Evolutionary conservation across 2,329 filamentous ascomycete species (phyloP), one percentile per base, ranked within the genome.

Genomic region (Ceratocystis diversiconidia): DNA sequence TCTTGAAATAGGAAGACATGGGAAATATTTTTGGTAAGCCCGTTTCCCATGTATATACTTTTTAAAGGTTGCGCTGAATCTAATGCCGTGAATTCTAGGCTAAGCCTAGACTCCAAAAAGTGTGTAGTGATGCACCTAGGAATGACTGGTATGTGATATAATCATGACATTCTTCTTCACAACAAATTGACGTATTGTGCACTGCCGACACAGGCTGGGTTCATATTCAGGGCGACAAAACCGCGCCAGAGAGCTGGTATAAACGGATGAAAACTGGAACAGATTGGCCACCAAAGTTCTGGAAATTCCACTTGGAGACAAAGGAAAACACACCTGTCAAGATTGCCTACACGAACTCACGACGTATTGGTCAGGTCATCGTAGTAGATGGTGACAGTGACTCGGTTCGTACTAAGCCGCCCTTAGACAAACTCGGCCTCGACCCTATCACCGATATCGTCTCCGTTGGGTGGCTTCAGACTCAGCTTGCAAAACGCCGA

Each of bases 101-200:
- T 78, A 30, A 74, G 73, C 0, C 70, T 97, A 25, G 85, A 90
- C 46, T 88, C 82, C 8, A 82, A 90, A 10, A 92, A 92, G 0
- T 94, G 97, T 75, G 83, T 89, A 0, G 84, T 97, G 36, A 90
- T 95, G 85, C 91, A 95, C 74, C 86, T 95, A 70, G 90, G 90
- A 52, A 87, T 85, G 83, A 84, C 83, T 52, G 82, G 80, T 80
- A 73, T 67, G 70, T 57, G 25, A n/a, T 8, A 19, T 25, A 12
- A 25, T 52, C 10, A 48, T 41, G 5, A 12, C 25, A n/a, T 15
- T 28, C 2, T 25, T n/a, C 30, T 22, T 30, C 25, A 36, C 25
- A 8, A 17, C 3, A 25, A 36, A 30, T 36, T 59, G 32, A 48
- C 63, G 48, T 59, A 28, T 15, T 22, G 36, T 30, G 36, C 15